phyloP scores from a whole-genome alignment of 2,329 filamentous ascomycete genomes.

The Diplodia intermedia region DNA sequence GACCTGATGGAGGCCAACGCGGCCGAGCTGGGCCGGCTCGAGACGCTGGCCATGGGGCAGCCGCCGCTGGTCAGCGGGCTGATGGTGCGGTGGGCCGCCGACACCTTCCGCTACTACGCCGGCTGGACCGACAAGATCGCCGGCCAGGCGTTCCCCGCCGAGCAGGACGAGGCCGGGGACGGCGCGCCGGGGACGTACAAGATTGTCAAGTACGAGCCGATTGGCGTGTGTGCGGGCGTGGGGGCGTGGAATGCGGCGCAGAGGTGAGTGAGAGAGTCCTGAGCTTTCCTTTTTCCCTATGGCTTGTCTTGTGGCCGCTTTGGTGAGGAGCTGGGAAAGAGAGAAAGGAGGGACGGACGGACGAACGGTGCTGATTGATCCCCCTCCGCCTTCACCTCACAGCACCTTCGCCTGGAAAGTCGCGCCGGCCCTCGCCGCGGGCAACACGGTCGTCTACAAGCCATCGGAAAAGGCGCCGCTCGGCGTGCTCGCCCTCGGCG shows the following conservation, averaged over 20 bases:
- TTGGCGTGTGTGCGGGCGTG: slow-evolving; percentile 43
- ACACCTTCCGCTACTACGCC: slow-evolving; percentile 33
- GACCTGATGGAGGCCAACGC: slow-evolving; percentile 35
- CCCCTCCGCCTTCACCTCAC: too few species aligned
- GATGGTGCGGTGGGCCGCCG: slow-evolving; percentile 6
- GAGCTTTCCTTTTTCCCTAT: too few species aligned
- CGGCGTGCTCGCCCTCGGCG: slow-evolving; percentile 39
- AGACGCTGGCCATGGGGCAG: slow-evolving; percentile 37
- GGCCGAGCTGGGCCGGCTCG: slow-evolving; percentile 35
- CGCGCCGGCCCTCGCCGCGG: slow-evolving; percentile 43
- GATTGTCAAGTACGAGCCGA: slow-evolving; percentile 42
- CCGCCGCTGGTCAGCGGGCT: slow-evolving; percentile 33
- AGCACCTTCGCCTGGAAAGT: slow-evolving; percentile 40
- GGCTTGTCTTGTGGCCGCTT: background rate
- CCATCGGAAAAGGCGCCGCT: slow-evolving; percentile 42
- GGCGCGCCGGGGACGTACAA: slow-evolving; percentile 35
- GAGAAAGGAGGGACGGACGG: background rate
- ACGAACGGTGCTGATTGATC: background rate
- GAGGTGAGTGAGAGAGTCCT: background rate
- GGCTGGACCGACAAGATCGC: slow-evolving; percentile 46
- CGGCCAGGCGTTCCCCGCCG: slow-evolving; percentile 41
- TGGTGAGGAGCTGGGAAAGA: background rate
- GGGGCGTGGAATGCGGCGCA: slow-evolving; percentile 41
- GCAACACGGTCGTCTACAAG: slow-evolving; percentile 44
- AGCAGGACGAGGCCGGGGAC: slow-evolving; percentile 34